These are phyloP conservation scores for Hymenoscyphus repandus DNA, from an alignment of 2,329 filamentous ascomycete species.

Conservation along the genomic window DNA sequence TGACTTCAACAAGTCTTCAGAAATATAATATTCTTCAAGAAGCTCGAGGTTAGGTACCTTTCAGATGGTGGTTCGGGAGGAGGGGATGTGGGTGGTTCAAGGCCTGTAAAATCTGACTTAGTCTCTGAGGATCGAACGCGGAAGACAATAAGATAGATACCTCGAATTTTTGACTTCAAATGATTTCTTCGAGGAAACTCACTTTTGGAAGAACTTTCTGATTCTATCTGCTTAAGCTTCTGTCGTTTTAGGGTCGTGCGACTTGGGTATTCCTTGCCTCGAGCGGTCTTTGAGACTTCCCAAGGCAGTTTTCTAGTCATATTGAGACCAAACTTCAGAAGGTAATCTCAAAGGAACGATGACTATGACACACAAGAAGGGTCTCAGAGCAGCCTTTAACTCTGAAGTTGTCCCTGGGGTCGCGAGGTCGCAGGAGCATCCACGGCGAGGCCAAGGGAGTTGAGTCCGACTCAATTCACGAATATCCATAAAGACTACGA, in stretches of 20 bases:
- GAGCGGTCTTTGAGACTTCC: slow-evolving; percentile 9
- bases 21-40: slow-evolving; percentile 3
- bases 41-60: slow-evolving; percentile 32
- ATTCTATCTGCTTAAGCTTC: slow-evolving; percentile 7
- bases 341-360: too few relatives aligned
- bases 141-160: neutral
- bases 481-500: too few relatives aligned
- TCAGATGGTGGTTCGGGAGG: slow-evolving; percentile 44
- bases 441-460: too few relatives aligned
- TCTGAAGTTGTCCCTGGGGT: too few relatives aligned
- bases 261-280: neutral
- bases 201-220: slow-evolving; percentile 2
- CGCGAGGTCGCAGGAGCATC: too few relatives aligned
- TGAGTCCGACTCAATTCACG: too few relatives aligned
- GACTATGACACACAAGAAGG: too few relatives aligned
- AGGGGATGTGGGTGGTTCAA: slow-evolving; percentile 47
- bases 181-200: neutral
- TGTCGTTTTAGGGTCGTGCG: slow-evolving; percentile 12
- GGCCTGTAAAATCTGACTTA: slow-evolving; percentile 10
- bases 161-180: neutral
- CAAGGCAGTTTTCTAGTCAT: slow-evolving; percentile 29
- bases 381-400: too few relatives aligned
- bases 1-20: neutral
- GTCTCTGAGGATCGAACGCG: neutral
- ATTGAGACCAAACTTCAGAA: neutral